Conservation (phyloP, 2,329 filamentous ascomycete genomes). For the Alternaria sp. region DNA sequence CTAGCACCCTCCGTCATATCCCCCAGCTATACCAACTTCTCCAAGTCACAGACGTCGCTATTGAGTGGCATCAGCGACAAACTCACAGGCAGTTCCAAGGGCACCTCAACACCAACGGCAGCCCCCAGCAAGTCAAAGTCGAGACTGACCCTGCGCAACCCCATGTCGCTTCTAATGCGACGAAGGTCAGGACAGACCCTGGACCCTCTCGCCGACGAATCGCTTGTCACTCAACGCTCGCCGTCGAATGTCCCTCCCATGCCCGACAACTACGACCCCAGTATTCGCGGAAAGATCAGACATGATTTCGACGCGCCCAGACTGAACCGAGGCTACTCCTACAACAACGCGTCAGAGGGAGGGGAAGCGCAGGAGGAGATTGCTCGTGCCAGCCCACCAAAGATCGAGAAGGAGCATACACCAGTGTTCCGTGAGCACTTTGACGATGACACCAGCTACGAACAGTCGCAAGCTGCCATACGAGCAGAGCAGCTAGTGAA, state of each 20-base stretch:
- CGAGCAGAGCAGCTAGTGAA: slow-evolving; percentile 59
- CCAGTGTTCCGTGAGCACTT: slow-evolving; percentile 70
- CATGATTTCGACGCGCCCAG: slow-evolving; percentile 72
- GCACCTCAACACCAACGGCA: slow-evolving; percentile 25
- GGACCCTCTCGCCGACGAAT: slow-evolving; percentile 58
- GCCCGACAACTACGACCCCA: slow-evolving; percentile 69
- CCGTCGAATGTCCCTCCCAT: slow-evolving; percentile 56
- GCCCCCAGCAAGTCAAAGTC: slow-evolving; percentile 54
- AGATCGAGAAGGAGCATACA: slow-evolving; percentile 58
- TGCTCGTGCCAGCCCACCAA: slow-evolving; percentile 44
- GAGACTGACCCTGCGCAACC: slow-evolving; percentile 65
- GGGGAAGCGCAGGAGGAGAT: slow-evolving; percentile 28
- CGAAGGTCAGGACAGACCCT: slow-evolving; percentile 63
- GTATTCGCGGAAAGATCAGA: slow-evolving; percentile 68
- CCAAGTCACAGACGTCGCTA: slow-evolving; percentile 46
- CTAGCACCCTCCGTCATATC: slow-evolving; percentile 35
- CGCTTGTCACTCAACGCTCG: slow-evolving; percentile 59
- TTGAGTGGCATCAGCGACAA: slow-evolving; percentile 44
- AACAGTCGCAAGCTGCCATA: slow-evolving; percentile 53
- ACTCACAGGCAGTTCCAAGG: slow-evolving; percentile 34
- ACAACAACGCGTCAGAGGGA: slow-evolving; percentile 41
- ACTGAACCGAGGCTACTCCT: slow-evolving; percentile 53
- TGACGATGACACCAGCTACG: slow-evolving; percentile 58
- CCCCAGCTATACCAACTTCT: slow-evolving; percentile 37
- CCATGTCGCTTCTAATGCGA: slow-evolving; percentile 67